Evolutionary conservation across 805 yeast species (phyloP).

Genomic region (Saturnispora zaruensis): DNA sequence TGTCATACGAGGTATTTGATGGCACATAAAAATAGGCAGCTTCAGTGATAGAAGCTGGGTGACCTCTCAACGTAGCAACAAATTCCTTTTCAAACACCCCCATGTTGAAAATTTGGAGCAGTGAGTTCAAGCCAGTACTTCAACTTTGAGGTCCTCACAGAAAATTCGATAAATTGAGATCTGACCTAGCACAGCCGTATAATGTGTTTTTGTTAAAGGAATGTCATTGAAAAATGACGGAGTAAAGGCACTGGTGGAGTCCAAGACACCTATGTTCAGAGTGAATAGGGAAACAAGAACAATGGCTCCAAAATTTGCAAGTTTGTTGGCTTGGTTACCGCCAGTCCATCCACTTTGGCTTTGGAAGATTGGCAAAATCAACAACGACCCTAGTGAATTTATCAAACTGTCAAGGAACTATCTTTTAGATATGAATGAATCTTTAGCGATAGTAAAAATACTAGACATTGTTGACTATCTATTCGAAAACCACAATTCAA

Average conservation of each 20-base stretch:
- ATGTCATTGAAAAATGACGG: not conserved
- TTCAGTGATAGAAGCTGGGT: conserved; percentile 13
- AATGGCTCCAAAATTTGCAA: not conserved
- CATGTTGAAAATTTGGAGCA: not conserved
- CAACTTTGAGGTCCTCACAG: not conserved
- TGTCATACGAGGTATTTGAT: conserved; percentile 1
- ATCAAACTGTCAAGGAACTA: not conserved
- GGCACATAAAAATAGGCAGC: conserved; percentile 8
- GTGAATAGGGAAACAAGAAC: not conserved
- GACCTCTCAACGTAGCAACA: conserved; percentile 30
- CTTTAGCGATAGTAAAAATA: not conserved
- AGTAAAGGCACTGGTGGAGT: not conserved
- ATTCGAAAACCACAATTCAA: not conserved
- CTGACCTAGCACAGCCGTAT: not conserved
- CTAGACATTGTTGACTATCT: not conserved
- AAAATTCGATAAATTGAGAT: not conserved
- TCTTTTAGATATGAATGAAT: not conserved
- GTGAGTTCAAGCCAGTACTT: not conserved
- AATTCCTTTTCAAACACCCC: conserved; percentile 20
- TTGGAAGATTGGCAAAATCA: not conserved
- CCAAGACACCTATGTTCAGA: not conserved
- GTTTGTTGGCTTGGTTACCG: not conserved
- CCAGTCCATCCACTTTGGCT: conserved; percentile 4
- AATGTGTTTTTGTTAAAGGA: too few species aligned
- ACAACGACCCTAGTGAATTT: not conserved